A percentile compares a stretch with the other conserved stretches of the same genome.
phyloP scores from a whole-genome alignment of 306 rosid genomes.

The Dicorynia guianensis region DNA sequence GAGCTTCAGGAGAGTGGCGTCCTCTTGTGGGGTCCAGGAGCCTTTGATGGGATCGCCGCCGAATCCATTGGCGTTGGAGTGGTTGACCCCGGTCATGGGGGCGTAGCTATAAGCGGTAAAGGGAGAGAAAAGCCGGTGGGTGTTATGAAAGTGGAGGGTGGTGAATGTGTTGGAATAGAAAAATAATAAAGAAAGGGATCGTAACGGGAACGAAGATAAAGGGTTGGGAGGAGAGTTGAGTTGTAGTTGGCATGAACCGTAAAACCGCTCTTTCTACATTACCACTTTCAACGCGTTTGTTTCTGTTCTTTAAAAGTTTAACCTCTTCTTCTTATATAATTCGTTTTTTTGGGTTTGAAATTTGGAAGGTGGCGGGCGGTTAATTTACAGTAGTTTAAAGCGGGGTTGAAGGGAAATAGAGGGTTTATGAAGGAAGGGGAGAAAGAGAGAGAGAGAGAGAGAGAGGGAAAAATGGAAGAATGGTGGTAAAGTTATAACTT shows the following conservation, averaged over 20 bases:
- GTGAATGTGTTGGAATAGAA: no score
- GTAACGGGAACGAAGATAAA: no score
- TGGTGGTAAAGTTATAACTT: conserved; percentile 50
- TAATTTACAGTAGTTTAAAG: no score
- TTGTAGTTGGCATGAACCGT: conserved; percentile 67
- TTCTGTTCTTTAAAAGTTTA: conserved; percentile 39
- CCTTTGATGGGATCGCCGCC: conserved; percentile 65
- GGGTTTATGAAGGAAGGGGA: conserved; percentile 35
- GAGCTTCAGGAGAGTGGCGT: conserved; percentile 61
- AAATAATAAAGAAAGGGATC: no score
- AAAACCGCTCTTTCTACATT: conserved; percentile 54
- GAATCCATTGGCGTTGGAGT: not conserved
- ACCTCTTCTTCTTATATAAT: not conserved
- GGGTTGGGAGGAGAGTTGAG: not conserved
- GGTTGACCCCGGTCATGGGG: not conserved
- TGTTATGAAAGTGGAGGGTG: not conserved
- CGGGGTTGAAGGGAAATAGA: not conserved
- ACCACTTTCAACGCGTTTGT: conserved; percentile 52
- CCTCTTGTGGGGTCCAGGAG: conserved; percentile 89
- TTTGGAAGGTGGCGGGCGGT: no score
- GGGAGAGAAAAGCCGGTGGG: not conserved
- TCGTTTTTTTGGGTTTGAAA: no score
- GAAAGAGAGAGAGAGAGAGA: not conserved
- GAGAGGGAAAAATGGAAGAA: not conserved
- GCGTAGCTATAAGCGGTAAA: conserved; percentile 31